These are phyloP conservation scores for Skeletonema potamos DNA, from an alignment of 108 stramenopile genomes.

Conservation along the genomic window DNA sequence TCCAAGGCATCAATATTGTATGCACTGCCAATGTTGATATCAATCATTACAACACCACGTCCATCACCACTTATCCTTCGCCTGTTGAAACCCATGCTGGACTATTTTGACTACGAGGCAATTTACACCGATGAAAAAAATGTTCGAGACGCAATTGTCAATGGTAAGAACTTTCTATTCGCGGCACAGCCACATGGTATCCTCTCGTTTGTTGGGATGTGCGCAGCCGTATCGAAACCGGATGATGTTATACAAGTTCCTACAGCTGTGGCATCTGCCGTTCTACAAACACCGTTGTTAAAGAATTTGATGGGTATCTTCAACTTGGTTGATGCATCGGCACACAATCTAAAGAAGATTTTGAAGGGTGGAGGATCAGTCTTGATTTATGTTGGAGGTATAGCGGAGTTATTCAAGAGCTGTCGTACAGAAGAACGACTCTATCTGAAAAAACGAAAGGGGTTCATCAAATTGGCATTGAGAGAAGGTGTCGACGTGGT, in stretches of 20 bases:
- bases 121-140: conserved; percentile 47
- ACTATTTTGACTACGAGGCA: conserved; percentile 74
- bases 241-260: conserved; percentile 12
- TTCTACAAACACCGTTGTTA: conserved; percentile 54
- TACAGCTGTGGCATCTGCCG: conserved; percentile 54
- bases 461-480: conserved; percentile 83
- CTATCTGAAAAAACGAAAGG: conserved; percentile 69
- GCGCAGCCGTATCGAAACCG: conserved; percentile 28
- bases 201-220: conserved; percentile 36
- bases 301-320: conserved; percentile 83
- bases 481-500: conserved; percentile 73
- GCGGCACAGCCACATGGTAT: conserved; percentile 70
- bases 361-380: conserved; percentile 45
- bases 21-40: conserved; percentile 38
- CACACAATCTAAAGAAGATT: conserved; percentile 20
- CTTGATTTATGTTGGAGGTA: conserved; percentile 80
- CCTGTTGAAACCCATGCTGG: conserved; percentile 44
- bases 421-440: conserved; percentile 61
- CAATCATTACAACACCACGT: conserved; percentile 26
- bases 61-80: conserved; percentile 18
- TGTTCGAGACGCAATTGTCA: conserved; percentile 12
- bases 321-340: conserved; percentile 66
- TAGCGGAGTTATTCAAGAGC: conserved; percentile 84
- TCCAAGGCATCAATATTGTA: conserved; percentile 16
- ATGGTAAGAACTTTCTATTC: conserved; percentile 36